Percentiles rank a stretch among this genome's conserved stretches.
phyloP scores from a whole-genome alignment of 805 yeast species.

The Lachancea waltii region DNA sequence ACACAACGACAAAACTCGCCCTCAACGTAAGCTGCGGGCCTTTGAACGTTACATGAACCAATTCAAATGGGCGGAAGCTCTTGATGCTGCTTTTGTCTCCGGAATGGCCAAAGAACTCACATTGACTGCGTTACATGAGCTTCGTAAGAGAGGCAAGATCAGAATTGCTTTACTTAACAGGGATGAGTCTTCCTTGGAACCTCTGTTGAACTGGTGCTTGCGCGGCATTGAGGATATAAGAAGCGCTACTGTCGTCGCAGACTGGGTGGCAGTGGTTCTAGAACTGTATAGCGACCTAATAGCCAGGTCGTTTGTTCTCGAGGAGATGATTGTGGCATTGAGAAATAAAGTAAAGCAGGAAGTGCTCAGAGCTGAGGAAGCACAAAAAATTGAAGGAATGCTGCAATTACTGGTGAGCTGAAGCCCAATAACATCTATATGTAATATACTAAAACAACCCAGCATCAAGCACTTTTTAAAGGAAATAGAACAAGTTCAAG shows the following conservation, averaged over 20 bases:
- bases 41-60: conserved; percentile 81
- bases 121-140: conserved; percentile 75
- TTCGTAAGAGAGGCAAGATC: conserved; percentile 83
- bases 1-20: conserved; percentile 49
- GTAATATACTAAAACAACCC: conserved; percentile 1
- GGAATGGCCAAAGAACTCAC: conserved; percentile 79
- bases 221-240: conserved; percentile 76
- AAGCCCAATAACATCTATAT: not conserved
- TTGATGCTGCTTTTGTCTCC: conserved; percentile 75
- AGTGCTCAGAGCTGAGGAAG: conserved; percentile 74
- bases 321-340: conserved; percentile 59
- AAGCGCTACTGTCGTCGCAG: conserved; percentile 52
- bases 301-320: conserved; percentile 70
- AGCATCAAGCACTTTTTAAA: not conserved
- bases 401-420: conserved; percentile 64
- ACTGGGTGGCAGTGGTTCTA: conserved; percentile 66
- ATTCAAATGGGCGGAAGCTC: conserved; percentile 89
- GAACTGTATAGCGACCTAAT: conserved; percentile 69
- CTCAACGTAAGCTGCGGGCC: conserved; percentile 61
- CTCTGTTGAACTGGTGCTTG: conserved; percentile 76
- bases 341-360: conserved; percentile 59
- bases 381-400: conserved; percentile 90
- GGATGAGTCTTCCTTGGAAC: conserved; percentile 81
- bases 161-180: conserved; percentile 72
- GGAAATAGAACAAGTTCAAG: not conserved